Evolutionary conservation across 257 asterid genomes (phyloP).

Genomic region (Gentiana macrophylla): DNA sequence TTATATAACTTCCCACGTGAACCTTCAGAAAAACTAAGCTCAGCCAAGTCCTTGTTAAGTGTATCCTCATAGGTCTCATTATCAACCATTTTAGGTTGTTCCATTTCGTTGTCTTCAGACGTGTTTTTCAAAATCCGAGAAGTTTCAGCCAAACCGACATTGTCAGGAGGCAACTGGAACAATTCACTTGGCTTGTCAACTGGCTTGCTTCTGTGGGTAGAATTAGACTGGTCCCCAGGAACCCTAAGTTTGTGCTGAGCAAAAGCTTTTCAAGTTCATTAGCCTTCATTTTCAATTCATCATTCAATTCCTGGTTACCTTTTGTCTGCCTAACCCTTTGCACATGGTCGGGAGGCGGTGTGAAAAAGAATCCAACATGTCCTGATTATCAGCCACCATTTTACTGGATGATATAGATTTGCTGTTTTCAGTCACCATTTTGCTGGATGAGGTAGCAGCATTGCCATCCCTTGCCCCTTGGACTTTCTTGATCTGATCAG

Average conservation of each 20-base stretch:
- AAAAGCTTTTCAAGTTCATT: constrained; percentile 85
- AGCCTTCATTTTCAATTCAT: constrained; percentile 81
- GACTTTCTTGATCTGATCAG: constrained; percentile 35
- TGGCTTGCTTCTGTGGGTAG: constrained; percentile 33
- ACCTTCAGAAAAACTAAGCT: constrained; percentile 50
- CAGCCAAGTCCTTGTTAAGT: constrained; percentile 37
- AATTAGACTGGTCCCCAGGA: constrained; percentile 60
- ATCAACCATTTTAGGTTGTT: constrained; percentile 23
- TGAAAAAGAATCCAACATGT: constrained; percentile 33
- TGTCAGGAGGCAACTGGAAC: constrained; percentile 17
- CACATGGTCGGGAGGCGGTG: constrained; percentile 45
- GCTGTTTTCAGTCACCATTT: constrained; percentile 28
- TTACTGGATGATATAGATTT: constrained; percentile 24
- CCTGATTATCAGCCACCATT: constrained; percentile 24
- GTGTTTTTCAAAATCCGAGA: constrained; percentile 32
- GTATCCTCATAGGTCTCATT: constrained; percentile 32
- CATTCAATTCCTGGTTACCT: constrained; percentile 78
- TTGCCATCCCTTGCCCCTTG: constrained; percentile 30
- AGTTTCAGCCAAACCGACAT: constrained; percentile 24
- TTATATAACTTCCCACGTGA: constrained; percentile 74
- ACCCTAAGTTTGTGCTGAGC: constrained; percentile 58
- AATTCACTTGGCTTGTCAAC: constrained; percentile 32
- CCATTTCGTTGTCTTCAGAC: constrained; percentile 23
- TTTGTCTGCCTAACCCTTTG: constrained; percentile 61
- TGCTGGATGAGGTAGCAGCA: constrained; percentile 23